Percentiles rank a stretch among this genome's conserved stretches.
Evolutionary conservation across 306 rosid species (phyloP).

Genomic region (Cucumis hystrix): DNA sequence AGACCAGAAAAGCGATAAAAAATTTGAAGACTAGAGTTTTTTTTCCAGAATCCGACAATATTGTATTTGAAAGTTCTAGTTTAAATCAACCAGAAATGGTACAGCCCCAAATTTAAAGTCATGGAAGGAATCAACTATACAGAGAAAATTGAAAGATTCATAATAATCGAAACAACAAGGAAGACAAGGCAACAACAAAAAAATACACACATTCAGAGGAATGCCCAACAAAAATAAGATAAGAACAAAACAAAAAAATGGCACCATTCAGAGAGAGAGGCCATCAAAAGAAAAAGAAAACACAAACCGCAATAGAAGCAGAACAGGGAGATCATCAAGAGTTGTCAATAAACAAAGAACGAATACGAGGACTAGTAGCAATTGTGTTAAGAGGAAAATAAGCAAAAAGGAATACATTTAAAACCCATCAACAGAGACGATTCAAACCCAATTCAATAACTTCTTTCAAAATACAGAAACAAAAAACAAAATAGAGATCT

Average conservation of each 20-base stretch:
- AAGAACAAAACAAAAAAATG: background rate
- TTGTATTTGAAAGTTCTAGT: background rate
- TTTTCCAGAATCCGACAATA: no score
- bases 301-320: background rate
- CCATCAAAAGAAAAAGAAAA: background rate
- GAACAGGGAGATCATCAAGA: background rate
- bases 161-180: background rate
- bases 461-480: background rate
- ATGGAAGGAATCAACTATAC: background rate
- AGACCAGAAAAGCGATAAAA: background rate
- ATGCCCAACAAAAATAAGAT: background rate
- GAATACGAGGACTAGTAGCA: background rate
- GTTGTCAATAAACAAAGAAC: background rate
- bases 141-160: background rate
- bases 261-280: background rate
- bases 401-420: background rate
- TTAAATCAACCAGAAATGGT: background rate
- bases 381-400: background rate
- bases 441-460: background rate
- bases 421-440: background rate
- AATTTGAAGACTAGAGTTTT: background rate
- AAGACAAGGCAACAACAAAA: background rate
- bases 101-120: background rate
- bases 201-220: background rate
- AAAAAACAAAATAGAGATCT: background rate